Conservation (phyloP, 192 early-diverging fungal species). For the Ambispora gerdemannii region DNA sequence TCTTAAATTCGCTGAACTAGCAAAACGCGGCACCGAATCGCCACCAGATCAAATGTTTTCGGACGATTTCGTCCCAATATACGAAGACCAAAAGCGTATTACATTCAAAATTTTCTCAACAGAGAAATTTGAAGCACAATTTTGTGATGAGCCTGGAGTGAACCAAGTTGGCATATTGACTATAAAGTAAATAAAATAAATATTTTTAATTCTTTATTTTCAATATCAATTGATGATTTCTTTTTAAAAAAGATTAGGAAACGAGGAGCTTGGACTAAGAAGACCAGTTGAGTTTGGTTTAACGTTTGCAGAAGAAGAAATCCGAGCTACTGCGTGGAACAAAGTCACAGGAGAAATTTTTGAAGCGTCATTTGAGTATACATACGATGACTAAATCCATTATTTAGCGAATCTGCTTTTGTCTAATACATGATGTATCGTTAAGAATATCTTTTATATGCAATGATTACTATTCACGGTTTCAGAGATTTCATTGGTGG, state of each 20-base stretch:
- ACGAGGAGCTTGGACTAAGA: background rate
- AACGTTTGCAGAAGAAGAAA: constrained; percentile 10
- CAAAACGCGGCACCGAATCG: background rate
- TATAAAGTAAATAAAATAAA: background rate
- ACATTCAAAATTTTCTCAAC: constrained; percentile 4
- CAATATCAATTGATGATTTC: background rate
- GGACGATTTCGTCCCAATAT: background rate
- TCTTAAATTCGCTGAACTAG: background rate
- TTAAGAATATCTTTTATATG: too few species aligned
- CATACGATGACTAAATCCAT: too few species aligned
- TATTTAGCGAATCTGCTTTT: too few species aligned
- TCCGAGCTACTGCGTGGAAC: constrained; percentile 17
- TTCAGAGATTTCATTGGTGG: too few species aligned
- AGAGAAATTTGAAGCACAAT: background rate
- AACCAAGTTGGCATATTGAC: background rate
- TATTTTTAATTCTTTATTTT: background rate
- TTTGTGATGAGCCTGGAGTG: background rate
- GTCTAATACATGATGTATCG: too few species aligned
- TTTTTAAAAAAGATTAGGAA: background rate
- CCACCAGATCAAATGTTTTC: background rate
- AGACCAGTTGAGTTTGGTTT: constrained; percentile 15
- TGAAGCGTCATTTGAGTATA: constrained; percentile 5
- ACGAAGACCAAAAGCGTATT: background rate
- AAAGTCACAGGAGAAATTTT: background rate
- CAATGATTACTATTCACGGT: too few species aligned